Evolutionary conservation across 129 eudicot genomes (phyloP).

Genomic region (Flaveria linearis): DNA sequence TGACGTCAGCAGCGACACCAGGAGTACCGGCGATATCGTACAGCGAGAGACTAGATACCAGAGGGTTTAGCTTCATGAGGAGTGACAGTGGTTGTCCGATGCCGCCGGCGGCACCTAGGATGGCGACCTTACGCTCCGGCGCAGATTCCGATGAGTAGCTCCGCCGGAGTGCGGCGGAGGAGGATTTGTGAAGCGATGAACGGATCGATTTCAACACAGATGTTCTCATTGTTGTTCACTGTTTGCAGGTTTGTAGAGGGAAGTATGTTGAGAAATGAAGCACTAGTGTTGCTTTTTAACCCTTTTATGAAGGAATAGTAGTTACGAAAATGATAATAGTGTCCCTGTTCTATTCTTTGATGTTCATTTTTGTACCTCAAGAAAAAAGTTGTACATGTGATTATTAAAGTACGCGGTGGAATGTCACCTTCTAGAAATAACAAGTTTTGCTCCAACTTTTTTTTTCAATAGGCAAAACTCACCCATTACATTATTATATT

Average conservation of each 20-base stretch:
- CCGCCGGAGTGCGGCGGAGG: slow-evolving; percentile 41
- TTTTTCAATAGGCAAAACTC: no score
- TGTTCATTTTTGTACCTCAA: neutral
- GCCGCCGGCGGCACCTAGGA: slow-evolving; percentile 69
- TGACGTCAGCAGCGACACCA: slow-evolving; percentile 87
- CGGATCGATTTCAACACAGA: slow-evolving; percentile 66
- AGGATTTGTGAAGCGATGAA: slow-evolving; percentile 26
- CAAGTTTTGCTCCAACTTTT: no score
- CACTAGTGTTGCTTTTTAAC: slow-evolving; percentile 3
- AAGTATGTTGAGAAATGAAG: neutral
- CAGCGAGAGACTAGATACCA: slow-evolving; percentile 73
- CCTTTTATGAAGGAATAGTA: neutral
- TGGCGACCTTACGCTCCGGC: slow-evolving; percentile 41
- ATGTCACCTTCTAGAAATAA: no score
- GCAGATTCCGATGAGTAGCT: slow-evolving; percentile 44
- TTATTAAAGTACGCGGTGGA: no score
- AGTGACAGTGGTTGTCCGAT: slow-evolving; percentile 95
- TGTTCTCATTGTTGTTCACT: slow-evolving; percentile 30
- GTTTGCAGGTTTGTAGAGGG: slow-evolving; percentile 24
- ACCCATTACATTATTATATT: no score
- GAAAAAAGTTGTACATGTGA: no score
- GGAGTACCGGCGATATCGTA: slow-evolving; percentile 56
- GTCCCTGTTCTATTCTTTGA: slow-evolving; percentile 13
- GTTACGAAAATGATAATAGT: neutral
- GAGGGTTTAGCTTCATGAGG: slow-evolving; percentile 79